Percentiles rank a stretch among this genome's conserved stretches.
Conservation (phyloP, 2,329 filamentous ascomycete genomes). For the Colletotrichum chlorophyti region DNA sequence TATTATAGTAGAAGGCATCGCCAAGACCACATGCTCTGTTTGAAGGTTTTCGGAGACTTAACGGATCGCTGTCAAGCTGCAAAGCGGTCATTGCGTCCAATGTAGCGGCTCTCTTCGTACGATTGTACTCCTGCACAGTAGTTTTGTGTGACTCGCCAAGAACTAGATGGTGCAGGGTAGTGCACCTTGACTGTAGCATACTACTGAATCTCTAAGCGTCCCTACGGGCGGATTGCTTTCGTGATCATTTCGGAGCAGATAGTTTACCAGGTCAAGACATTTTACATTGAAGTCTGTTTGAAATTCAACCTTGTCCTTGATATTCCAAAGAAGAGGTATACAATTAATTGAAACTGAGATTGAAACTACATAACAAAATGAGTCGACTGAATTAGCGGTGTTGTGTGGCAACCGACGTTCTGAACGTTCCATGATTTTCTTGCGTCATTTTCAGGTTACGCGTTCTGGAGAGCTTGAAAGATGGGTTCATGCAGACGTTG, state of each 20-base stretch:
- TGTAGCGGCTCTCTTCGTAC: background rate
- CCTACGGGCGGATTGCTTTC: too few relatives aligned
- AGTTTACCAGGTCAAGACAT: too few relatives aligned
- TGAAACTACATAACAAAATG: too few relatives aligned
- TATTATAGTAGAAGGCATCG: background rate
- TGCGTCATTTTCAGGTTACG: background rate
- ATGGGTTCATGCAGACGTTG: constrained; percentile 6
- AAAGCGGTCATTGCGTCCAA: background rate
- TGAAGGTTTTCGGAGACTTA: constrained; percentile 3
- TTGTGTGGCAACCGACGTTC: background rate
- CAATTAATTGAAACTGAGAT: too few relatives aligned
- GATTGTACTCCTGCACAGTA: background rate
- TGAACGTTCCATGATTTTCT: background rate
- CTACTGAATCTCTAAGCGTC: background rate
- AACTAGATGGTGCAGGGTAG: background rate
- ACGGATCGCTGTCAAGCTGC: background rate
- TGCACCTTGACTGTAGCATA: too few relatives aligned
- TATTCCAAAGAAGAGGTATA: too few relatives aligned
- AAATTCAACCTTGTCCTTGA: too few relatives aligned
- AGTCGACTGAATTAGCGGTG: too few relatives aligned
- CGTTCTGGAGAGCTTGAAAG: constrained; percentile 1
- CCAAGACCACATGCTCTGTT: background rate
- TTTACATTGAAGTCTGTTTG: too few relatives aligned
- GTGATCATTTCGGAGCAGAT: too few relatives aligned
- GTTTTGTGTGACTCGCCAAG: background rate